Percentiles rank a stretch among this genome's conserved stretches.
These are phyloP conservation scores for Mychonastes homosphaera DNA, from an alignment of 139 green algal species.

Conservation along the genomic window DNA sequence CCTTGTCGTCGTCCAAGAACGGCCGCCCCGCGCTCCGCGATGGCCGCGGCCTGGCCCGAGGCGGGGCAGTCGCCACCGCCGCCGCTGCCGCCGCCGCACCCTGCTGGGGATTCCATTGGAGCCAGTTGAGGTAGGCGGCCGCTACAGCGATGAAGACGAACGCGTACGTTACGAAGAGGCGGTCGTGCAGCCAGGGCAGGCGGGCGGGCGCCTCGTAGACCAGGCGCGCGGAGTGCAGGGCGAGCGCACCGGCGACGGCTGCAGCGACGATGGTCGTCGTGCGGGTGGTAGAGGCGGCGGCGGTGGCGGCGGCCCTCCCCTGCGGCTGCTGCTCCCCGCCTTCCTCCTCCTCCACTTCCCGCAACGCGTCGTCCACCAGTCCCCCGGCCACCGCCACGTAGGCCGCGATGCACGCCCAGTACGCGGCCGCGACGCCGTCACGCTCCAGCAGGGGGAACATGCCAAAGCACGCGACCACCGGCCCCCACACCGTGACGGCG, in stretches of 20 bases:
- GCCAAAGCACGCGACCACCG: conserved; percentile 51
- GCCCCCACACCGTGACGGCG: conserved; percentile 38
- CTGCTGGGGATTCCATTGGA: conserved; percentile 14
- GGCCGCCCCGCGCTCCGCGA: too few relatives aligned
- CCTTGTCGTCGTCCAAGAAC: too few relatives aligned
- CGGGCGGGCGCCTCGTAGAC: conserved; percentile 24
- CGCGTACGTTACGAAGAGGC: conserved; percentile 30
- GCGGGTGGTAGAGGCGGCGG: background rate
- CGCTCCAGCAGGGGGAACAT: conserved; percentile 85
- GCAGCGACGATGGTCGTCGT: background rate
- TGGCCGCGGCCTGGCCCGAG: too few relatives aligned
- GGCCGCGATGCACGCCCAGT: conserved; percentile 28
- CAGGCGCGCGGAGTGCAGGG: conserved; percentile 28
- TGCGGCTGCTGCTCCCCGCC: background rate
- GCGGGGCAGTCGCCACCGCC: too few relatives aligned
- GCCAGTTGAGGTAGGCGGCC: conserved; percentile 30
- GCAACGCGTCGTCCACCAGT: background rate
- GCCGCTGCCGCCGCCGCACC: too few relatives aligned
- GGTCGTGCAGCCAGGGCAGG: conserved; percentile 47
- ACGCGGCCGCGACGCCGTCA: conserved; percentile 67
- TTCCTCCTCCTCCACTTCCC: background rate
- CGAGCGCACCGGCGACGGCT: background rate
- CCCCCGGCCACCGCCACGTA: conserved; percentile 22
- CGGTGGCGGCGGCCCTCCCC: background rate
- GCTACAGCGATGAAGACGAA: conserved; percentile 33